Percentiles rank a stretch among this genome's conserved stretches.
Conservation (phyloP, 2,329 filamentous ascomycete genomes). For the Dichotomopilus funicola region DNA sequence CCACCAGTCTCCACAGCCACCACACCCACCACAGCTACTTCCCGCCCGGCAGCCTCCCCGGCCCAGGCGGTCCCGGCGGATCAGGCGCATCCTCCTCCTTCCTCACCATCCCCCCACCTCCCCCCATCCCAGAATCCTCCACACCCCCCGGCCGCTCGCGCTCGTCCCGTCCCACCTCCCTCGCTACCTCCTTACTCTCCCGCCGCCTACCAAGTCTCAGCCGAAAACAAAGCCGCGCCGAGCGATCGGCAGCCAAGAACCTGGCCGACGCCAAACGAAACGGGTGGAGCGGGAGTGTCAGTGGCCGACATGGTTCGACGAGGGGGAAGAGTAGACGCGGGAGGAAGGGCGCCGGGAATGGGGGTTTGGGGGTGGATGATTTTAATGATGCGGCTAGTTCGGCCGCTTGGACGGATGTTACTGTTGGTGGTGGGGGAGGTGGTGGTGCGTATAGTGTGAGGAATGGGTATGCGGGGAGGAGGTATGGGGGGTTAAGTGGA, state of each 20-base stretch:
- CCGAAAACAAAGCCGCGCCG: conserved; percentile 48
- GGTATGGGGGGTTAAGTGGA: not conserved
- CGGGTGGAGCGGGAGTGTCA: conserved; percentile 44
- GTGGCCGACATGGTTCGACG: conserved; percentile 20
- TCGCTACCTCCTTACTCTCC: conserved; percentile 23
- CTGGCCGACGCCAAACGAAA: conserved; percentile 53
- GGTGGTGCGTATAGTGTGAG: conserved; percentile 9
- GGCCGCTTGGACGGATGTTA: conserved; percentile 30
- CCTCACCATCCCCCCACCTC: not conserved
- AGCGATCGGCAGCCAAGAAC: conserved; percentile 56
- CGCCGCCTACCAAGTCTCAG: conserved; percentile 37
- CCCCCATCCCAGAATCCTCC: conserved; percentile 28
- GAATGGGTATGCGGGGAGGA: conserved; percentile 6
- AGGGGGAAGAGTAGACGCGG: conserved; percentile 29
- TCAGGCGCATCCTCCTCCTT: conserved; percentile 2
- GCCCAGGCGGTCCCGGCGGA: not conserved
- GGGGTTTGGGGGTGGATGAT: conserved; percentile 24
- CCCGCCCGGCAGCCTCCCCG: not conserved
- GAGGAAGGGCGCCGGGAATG: conserved; percentile 35
- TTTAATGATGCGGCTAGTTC: conserved; percentile 36
- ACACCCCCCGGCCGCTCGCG: conserved; percentile 16
- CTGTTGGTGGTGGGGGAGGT: not conserved
- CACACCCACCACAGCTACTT: not conserved
- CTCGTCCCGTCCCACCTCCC: no score
- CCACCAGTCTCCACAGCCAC: conserved; percentile 42